phyloP scores from a whole-genome alignment of 208 protist genomes.

The Porcisia hertigi region DNA sequence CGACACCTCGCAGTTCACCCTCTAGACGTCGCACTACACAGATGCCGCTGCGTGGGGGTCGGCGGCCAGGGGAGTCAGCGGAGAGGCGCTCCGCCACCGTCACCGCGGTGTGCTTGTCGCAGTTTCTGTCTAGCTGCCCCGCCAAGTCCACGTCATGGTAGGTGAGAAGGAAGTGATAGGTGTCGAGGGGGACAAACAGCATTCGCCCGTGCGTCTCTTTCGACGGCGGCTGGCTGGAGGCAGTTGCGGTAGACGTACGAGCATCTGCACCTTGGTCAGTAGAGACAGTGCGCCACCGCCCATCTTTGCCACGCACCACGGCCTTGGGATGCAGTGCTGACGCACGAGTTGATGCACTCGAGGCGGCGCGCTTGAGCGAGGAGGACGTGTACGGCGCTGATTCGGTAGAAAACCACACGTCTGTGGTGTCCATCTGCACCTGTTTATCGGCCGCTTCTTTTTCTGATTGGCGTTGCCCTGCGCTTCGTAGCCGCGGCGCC shows the following conservation, averaged over 20 bases:
- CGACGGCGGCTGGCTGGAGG: background rate
- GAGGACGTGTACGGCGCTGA: slow-evolving; percentile 20
- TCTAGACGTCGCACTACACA: slow-evolving; percentile 26
- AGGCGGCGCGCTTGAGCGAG: background rate
- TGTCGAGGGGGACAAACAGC: slow-evolving; percentile 23
- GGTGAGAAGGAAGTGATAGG: slow-evolving; percentile 29
- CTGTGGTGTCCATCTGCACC: background rate
- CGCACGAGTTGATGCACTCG: background rate
- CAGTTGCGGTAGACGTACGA: background rate
- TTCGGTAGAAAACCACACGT: slow-evolving; percentile 16
- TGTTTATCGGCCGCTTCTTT: background rate
- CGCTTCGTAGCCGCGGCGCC: background rate
- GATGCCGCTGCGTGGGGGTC: slow-evolving; percentile 22
- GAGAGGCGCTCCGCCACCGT: slow-evolving; percentile 14
- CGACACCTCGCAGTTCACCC: slow-evolving; percentile 3
- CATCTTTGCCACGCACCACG: slow-evolving; percentile 7
- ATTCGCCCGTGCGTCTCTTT: background rate
- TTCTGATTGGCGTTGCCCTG: background rate
- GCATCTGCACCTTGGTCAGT: background rate
- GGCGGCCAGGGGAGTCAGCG: slow-evolving; percentile 12
- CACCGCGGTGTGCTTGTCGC: slow-evolving; percentile 1
- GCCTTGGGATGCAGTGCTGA: background rate
- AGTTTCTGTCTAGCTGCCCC: background rate
- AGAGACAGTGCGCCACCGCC: slow-evolving; percentile 3
- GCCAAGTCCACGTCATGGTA: slow-evolving; percentile 12